Base-by-base conservation (phyloP, 2,329 filamentous ascomycete genomes). In the Aspergillus versicolor region DNA sequence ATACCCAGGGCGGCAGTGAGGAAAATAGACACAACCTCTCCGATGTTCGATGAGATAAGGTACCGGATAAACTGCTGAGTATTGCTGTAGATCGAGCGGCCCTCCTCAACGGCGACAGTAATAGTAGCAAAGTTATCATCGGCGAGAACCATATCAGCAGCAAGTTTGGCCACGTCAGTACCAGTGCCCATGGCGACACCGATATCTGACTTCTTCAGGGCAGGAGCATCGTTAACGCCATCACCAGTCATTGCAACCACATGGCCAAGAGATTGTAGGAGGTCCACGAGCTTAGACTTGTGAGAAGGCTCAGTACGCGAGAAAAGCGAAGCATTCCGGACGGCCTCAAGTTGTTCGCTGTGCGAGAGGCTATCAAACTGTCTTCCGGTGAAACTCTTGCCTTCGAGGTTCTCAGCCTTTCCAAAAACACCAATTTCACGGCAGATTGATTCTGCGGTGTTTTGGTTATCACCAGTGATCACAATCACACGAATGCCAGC, bases 121-220 rank as follows among this genome's bases (percentile, higher is more conserved):
- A 99, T 99, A 3, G 94, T 99, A 61, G 94, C 94, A 75, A 99
- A 99, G 82, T 99, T 99, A 79, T 97, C 92, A 77, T 99, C 95
- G 24, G 92, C 91, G 51, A 99, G 88, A 51, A 99, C 93, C 94
- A 99, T 99, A 74, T 99, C 94, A 57, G 95, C 91, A 30, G 94
- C 94, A 64, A 99, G 81, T 79, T 96, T 97, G 58, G 94, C 91
- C 30, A 99, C 94, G 73, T 99, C 94, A 24, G 94, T 99, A 71
- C 94, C 94, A 56, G 91, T 94, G 51, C 94, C 95, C 94, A 99
- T 99, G 57, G 94, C 95, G 61, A 99, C 92, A 78, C 94, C 94
- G 77, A 99, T 99, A 72, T 99, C 94, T 38, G 94, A 91, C 81
- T 97, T 97, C 84, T 99, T 99, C 69, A 99, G 82, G 15, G 94